Evolutionary conservation across 257 asterid genomes (phyloP).

Genomic region (Prunella vulgaris): DNA sequence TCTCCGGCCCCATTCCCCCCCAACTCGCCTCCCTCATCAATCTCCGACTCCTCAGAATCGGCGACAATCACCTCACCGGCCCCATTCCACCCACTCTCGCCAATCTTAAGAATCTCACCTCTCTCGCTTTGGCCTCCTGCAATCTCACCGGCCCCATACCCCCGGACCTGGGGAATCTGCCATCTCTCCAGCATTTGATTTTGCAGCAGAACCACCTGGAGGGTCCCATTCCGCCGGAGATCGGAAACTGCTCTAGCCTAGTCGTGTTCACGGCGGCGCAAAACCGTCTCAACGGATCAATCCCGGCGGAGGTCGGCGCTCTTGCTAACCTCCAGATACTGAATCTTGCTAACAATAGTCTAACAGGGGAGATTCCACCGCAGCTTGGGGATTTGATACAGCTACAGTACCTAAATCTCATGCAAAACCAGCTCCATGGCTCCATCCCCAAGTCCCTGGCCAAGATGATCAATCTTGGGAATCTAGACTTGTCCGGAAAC

Average conservation of each 20-base stretch:
- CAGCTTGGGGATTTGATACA: slow-evolving; percentile 42
- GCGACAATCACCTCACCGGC: slow-evolving; percentile 71
- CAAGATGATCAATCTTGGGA: slow-evolving; percentile 41
- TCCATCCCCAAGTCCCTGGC: slow-evolving; percentile 50
- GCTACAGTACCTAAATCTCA: slow-evolving; percentile 54
- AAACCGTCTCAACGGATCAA: slow-evolving; percentile 61
- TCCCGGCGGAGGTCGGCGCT: slow-evolving; percentile 46
- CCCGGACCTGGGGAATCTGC: slow-evolving; percentile 46
- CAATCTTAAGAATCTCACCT: slow-evolving; percentile 36
- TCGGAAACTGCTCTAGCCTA: slow-evolving; percentile 58
- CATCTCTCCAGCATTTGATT: slow-evolving; percentile 37
- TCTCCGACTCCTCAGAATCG: slow-evolving; percentile 58
- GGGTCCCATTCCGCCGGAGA: slow-evolving; percentile 59
- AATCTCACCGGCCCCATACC: slow-evolving; percentile 60
- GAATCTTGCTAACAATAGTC: slow-evolving; percentile 66
- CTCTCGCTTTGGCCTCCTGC: slow-evolving; percentile 76
- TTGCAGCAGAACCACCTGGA: slow-evolving; percentile 62
- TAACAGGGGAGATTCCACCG: slow-evolving; percentile 59
- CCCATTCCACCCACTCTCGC: slow-evolving; percentile 51
- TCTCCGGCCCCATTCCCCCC: slow-evolving; percentile 77
- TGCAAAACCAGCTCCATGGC: slow-evolving; percentile 73
- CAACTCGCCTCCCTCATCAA: slow-evolving; percentile 39
- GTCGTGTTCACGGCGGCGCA: slow-evolving; percentile 51
- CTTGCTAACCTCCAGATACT: slow-evolving; percentile 43
- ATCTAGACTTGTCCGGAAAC: slow-evolving; percentile 68